Conservation (phyloP, 805 yeast species). For the Pachysolen tannophilus region DNA sequence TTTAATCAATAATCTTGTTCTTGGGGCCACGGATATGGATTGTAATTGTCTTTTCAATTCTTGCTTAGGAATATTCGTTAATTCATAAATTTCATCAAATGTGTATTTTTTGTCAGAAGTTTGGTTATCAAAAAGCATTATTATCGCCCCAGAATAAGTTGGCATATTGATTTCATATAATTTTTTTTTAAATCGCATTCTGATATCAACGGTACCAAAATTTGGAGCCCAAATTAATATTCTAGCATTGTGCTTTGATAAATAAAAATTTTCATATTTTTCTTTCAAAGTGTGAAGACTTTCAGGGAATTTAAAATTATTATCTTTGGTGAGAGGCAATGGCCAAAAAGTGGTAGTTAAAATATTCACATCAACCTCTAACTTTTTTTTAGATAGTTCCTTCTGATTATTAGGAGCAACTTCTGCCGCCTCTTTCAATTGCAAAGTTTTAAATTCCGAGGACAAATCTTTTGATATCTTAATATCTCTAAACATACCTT, state of each 20-base stretch:
- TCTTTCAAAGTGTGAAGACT: slow-evolving; percentile 32
- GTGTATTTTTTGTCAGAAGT: slow-evolving; percentile 34
- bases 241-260: slow-evolving; percentile 46
- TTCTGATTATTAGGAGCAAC: slow-evolving; percentile 11
- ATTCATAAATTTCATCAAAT: slow-evolving; percentile 49
- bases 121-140: slow-evolving; percentile 61
- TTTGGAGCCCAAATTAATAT: slow-evolving; percentile 71
- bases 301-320: slow-evolving; percentile 33
- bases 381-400: slow-evolving; percentile 18
- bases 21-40: slow-evolving; percentile 79
- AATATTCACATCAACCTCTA: slow-evolving; percentile 40
- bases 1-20: slow-evolving; percentile 67
- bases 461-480: slow-evolving; percentile 45
- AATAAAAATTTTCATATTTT: slow-evolving; percentile 45
- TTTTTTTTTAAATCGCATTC: slow-evolving; percentile 57
- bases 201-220: slow-evolving; percentile 75
- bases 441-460: slow-evolving; percentile 25
- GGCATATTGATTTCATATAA: slow-evolving; percentile 78
- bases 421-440: too few species aligned
- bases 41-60: slow-evolving; percentile 75
- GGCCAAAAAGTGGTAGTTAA: slow-evolving; percentile 68
- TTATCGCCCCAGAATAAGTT: slow-evolving; percentile 69
- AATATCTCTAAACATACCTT: slow-evolving; percentile 83
- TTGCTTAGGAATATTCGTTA: slow-evolving; percentile 62
- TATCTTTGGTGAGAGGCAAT: slow-evolving; percentile 31